phyloP scores from a whole-genome alignment of 331 rosid species.

The Saraca asoca region DNA sequence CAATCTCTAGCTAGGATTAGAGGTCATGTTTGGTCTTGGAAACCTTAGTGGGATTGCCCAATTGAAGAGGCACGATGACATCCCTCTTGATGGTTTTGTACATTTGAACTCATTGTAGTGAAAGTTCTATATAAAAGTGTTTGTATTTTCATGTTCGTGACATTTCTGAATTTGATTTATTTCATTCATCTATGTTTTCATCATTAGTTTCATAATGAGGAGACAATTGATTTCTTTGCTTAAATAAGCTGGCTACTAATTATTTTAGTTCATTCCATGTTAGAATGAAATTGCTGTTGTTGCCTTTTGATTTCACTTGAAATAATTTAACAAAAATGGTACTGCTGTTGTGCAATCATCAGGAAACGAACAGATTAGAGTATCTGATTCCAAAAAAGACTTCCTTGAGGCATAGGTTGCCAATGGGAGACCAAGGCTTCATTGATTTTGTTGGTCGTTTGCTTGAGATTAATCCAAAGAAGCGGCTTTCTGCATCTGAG shows the following conservation, averaged over 20 bases:
- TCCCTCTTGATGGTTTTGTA: neutral
- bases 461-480: conserved; percentile 90
- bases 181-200: neutral
- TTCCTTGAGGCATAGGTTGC: conserved; percentile 89
- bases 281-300: conserved; percentile 21
- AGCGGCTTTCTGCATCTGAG: conserved; percentile 89
- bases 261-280: conserved; percentile 17
- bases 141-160: conserved; percentile 4
- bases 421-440: conserved; percentile 99
- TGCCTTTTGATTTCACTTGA: conserved; percentile 19
- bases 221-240: conserved; percentile 7
- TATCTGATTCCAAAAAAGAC: conserved; percentile 94
- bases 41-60: neutral
- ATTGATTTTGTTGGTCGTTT: conserved; percentile 80
- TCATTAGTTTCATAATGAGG: neutral
- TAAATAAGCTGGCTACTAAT: neutral
- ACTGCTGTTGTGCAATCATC: conserved; percentile 32
- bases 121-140: neutral
- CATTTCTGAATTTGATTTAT: neutral
- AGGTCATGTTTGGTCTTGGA: neutral
- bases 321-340: neutral
- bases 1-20: neutral
- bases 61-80: neutral
- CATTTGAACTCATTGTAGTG: neutral
- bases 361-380: conserved; percentile 92